Evolutionary conservation across 805 yeast species (phyloP).

Genomic region (Jamesozyma piceae): DNA sequence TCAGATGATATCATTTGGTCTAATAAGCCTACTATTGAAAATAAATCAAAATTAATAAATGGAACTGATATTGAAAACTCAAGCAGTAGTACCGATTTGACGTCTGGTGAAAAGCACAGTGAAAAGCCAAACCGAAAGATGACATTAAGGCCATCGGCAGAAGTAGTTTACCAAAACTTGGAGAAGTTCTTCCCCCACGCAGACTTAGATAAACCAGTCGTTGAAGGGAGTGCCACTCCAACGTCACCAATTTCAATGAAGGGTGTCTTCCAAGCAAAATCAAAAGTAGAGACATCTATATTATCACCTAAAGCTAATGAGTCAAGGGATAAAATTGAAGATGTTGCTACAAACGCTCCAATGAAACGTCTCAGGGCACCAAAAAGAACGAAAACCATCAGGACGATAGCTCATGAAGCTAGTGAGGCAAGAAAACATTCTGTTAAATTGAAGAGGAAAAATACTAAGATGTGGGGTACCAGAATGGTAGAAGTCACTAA

Average conservation of each 20-base stretch:
- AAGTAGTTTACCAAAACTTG: slow-evolving; percentile 81
- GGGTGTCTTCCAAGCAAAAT: neutral
- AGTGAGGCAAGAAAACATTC: slow-evolving; percentile 44
- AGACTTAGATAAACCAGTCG: slow-evolving; percentile 83
- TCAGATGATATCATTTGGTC: slow-evolving; percentile 27
- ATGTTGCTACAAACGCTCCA: neutral
- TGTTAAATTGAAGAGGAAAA: slow-evolving; percentile 48
- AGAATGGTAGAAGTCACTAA: slow-evolving; percentile 84
- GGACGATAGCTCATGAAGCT: slow-evolving; percentile 92
- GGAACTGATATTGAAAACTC: neutral
- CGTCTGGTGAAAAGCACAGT: slow-evolving; percentile 1
- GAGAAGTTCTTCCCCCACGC: slow-evolving; percentile 90
- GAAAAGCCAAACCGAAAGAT: slow-evolving; percentile 30
- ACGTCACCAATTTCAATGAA: slow-evolving; percentile 35
- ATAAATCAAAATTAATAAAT: neutral
- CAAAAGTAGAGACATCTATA: too few relatives aligned
- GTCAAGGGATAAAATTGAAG: neutral
- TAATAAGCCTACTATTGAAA: neutral
- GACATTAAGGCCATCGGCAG: slow-evolving; percentile 91
- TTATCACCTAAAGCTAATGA: too few relatives aligned
- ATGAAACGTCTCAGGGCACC: slow-evolving; percentile 21
- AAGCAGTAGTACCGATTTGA: neutral
- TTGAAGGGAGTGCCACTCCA: slow-evolving; percentile 61
- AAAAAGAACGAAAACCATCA: slow-evolving; percentile 76
- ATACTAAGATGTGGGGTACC: slow-evolving; percentile 98